A percentile compares a stretch with the other conserved stretches of the same genome.
These are phyloP conservation scores for Tephrocybe sp. DNA, from an alignment of 768 basidiomycete species.

Conservation along the genomic window DNA sequence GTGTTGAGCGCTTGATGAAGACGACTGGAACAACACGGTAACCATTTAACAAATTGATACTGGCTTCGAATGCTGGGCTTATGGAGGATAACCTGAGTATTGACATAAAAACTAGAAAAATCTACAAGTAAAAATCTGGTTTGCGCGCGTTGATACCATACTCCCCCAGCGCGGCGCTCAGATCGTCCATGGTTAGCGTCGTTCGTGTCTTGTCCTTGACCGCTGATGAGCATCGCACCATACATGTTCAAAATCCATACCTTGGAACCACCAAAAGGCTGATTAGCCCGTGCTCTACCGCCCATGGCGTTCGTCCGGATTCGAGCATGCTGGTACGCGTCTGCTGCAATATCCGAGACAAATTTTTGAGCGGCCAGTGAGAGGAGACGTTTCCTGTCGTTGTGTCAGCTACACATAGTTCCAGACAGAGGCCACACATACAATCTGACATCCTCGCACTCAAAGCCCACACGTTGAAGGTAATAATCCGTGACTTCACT, in stretches of 20 bases:
- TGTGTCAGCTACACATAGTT: background rate
- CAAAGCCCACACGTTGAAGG: constrained; percentile 93
- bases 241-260: constrained; percentile 33
- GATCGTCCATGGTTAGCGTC: constrained; percentile 95
- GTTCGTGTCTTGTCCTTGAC: constrained; percentile 86
- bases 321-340: constrained; percentile 97
- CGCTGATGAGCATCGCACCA: background rate
- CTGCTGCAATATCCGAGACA: constrained; percentile 93
- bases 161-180: constrained; percentile 90
- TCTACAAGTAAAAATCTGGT: constrained; percentile 88
- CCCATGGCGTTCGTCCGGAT: constrained; percentile 87
- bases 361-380: constrained; percentile 98
- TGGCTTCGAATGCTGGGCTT: too few relatives aligned
- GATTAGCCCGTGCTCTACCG: constrained; percentile 66
- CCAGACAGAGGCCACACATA: constrained; percentile 35
- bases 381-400: constrained; percentile 84
- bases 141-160: constrained; percentile 95
- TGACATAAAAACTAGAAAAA: background rate
- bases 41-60: too few relatives aligned
- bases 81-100: too few relatives aligned
- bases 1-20: too few relatives aligned
- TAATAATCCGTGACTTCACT: constrained; percentile 98
- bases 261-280: constrained; percentile 63
- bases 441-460: constrained; percentile 93
- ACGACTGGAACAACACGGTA: too few relatives aligned